Base-by-base conservation (phyloP, 352 stramenopile species). In the Pilasporangium apinafurcum region DNA sequence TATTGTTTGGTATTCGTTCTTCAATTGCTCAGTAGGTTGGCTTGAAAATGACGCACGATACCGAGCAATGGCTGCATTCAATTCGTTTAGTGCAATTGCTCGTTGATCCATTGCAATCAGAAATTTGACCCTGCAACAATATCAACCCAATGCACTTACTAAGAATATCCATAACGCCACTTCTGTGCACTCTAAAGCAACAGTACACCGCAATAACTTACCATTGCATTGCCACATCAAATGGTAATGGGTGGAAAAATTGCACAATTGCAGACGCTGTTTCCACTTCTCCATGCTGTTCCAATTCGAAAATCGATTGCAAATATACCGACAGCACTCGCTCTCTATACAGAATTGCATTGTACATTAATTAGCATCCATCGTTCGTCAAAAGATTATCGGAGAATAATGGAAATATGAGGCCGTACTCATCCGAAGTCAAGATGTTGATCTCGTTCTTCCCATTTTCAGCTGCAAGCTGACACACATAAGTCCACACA, bases 301-400 rank as follows among this genome's bases (percentile, higher is more conserved):
- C 65, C 47, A 88, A 37, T 35, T 88, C 76, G 26, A 86, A 88
- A 8, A 86, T 45, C 8, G 59, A 53, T 40, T 84, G 76, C 34
- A 86, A 48, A 55, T 88, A 88, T 41, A 88, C 63, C 0, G 69
- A 76, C 39, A 86, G 33, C 28, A 85, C 38, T 6, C 68, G 66
- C 41, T 85, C 71, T 29, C 75, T 87, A n/a, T n/a, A n/a, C n/a
- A n/a, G n/a, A n/a, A n/a, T n/a, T n/a, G n/a, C n/a, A n/a, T n/a
- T n/a, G n/a, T n/a, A n/a, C n/a, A n/a, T n/a, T n/a, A n/a, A n/a
- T n/a, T n/a, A n/a, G n/a, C n/a, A n/a, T n/a, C n/a, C n/a, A n/a
- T n/a, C n/a, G n/a, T n/a, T n/a, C n/a, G n/a, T n/a, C n/a, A n/a
- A n/a, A n/a, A n/a, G n/a, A n/a, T n/a, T n/a, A n/a, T n/a, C n/a